Conservation (phyloP, 2,329 filamentous ascomycete genomes). For the Hypomyces rosellus region DNA sequence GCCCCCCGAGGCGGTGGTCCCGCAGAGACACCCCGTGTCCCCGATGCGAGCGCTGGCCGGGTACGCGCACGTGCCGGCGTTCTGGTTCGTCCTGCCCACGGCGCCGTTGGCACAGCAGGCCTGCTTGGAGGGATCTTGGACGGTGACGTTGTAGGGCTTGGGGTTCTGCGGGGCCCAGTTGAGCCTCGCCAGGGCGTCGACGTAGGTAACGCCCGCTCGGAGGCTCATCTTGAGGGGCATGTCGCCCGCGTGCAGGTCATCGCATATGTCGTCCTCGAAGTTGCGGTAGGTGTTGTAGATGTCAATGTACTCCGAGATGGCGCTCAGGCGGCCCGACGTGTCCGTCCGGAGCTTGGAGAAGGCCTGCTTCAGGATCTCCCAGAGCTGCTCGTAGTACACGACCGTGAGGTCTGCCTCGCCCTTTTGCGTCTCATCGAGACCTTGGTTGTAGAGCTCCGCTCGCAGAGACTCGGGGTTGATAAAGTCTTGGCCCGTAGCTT, state of each 20-base stretch:
- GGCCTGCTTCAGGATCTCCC: slow-evolving; percentile 24
- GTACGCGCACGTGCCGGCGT: slow-evolving; percentile 23
- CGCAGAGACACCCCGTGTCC: slow-evolving; percentile 29
- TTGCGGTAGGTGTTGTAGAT: slow-evolving; percentile 24
- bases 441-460: slow-evolving; percentile 20
- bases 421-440: slow-evolving; percentile 15
- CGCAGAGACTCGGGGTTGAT: slow-evolving; percentile 21
- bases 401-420: slow-evolving; percentile 22
- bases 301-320: slow-evolving; percentile 25
- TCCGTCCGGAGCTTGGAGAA: slow-evolving; percentile 20
- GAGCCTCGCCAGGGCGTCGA: slow-evolving; percentile 24
- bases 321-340: slow-evolving; percentile 16
- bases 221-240: slow-evolving; percentile 29
- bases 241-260: slow-evolving; percentile 25
- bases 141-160: slow-evolving; percentile 24
- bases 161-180: slow-evolving; percentile 23
- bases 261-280: slow-evolving; percentile 29
- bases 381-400: slow-evolving; percentile 23
- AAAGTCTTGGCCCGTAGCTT: slow-evolving; percentile 22
- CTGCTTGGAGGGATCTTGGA: slow-evolving; percentile 26
- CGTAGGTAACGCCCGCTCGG: slow-evolving; percentile 22
- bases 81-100: slow-evolving; percentile 16
- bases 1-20: slow-evolving; percentile 19
- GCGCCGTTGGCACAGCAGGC: slow-evolving; percentile 28
- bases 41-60: slow-evolving; percentile 24